Evolutionary conservation across 768 basidiomycete genomes (phyloP), one percentile per base, ranked within the genome.

Genomic region (Trametes punicea): DNA sequence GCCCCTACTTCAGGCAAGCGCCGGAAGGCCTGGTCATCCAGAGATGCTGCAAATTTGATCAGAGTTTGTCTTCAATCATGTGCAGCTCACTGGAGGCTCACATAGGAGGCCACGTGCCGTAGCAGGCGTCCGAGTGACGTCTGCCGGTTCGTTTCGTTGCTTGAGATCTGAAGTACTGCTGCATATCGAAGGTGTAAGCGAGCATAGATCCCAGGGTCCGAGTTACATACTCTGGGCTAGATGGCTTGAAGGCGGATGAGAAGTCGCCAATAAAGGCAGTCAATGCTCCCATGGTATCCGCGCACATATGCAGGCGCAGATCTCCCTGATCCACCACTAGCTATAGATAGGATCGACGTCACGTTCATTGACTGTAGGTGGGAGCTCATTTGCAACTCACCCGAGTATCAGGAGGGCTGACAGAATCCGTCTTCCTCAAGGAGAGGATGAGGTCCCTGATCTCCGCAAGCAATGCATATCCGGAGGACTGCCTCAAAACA

Each of bases 11-110:
- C 87, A 2, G 92, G 92, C 6, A 85, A 66, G 39, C 73, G 76
- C 46, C 75, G 80, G 74, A 96, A 97, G 1, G 93, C 90, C 31
- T 87, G 71, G 54, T 93, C 87, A 51, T 96, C 93, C 31, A 97
- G 74, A 9, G 88, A 88, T 50, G 80, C 87, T 90, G 55, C 30
- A 38, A n/a, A 25, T 42, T 20, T 30, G 13, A 25, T 51, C 8
- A 45, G 34, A 18, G 21, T 8, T 38, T n/a, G 5, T 29, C 33
- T 9, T 47, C 18, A 23, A 15, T 25, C 6, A 4, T 6, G 2
- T 23, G 38, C 11, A 16, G 10, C n/a, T n/a, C 13, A 40, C 23
- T 23, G 15, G 9, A 15, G 20, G 25, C 62, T 44, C 50, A 74
- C 73, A 60, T 27, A 71, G 50, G 7, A 75, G 59, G 45, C 64